Evolutionary conservation across 371 early-diverging fungal species (phyloP).

Genomic region (Mortierella sp.): DNA sequence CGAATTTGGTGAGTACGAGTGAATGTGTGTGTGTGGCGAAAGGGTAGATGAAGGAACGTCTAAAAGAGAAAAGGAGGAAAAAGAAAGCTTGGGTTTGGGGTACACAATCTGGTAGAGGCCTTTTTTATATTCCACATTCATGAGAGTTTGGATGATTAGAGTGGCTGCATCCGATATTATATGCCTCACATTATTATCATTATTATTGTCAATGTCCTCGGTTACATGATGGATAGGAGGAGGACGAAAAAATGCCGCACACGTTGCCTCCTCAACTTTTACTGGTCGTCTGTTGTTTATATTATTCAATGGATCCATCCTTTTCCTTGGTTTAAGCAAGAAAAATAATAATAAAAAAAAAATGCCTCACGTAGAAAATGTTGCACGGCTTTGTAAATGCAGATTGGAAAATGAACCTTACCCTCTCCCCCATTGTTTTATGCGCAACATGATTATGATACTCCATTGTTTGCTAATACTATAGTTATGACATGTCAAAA

Average conservation of each 20-base stretch:
- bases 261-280: background rate
- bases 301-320: background rate
- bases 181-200: constrained; percentile 7
- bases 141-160: background rate
- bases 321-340: no score
- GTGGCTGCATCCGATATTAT: background rate
- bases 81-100: constrained; percentile 5
- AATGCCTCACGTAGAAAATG: constrained; percentile 30
- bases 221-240: background rate
- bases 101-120: constrained; percentile 1
- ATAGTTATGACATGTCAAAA: background rate
- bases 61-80: background rate
- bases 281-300: background rate
- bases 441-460: background rate
- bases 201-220: background rate
- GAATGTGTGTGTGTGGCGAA: no score
- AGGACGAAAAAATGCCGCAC: constrained; percentile 6
- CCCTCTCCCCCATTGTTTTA: background rate
- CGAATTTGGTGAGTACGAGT: no score
- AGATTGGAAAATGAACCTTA: background rate
- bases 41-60: no score
- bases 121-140: constrained; percentile 7
- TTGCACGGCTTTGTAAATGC: constrained; percentile 14
- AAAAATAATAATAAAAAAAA: background rate
- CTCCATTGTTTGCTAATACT: constrained; percentile 1